These are phyloP conservation scores for Yamadazyma kitorensis DNA, from an alignment of 805 yeast species.

Conservation along the genomic window DNA sequence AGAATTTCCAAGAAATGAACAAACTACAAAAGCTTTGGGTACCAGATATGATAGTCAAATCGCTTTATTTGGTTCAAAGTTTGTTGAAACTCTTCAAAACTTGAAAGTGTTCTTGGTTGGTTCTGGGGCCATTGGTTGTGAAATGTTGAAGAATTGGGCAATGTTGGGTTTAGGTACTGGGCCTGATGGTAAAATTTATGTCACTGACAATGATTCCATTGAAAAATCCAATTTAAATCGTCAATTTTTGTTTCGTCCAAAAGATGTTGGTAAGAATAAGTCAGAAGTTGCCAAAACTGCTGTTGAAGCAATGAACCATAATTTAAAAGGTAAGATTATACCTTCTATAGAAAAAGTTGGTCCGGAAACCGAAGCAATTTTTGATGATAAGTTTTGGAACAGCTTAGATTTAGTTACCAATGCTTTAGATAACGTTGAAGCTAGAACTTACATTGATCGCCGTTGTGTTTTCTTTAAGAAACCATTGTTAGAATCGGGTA, in stretches of 20 bases:
- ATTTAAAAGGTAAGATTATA: constrained; percentile 71
- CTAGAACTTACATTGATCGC: constrained; percentile 95
- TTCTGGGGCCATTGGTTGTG: constrained; percentile 98
- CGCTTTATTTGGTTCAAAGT: constrained; percentile 85
- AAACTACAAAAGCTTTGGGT: constrained; percentile 69
- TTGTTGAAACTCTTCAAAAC: constrained; percentile 71
- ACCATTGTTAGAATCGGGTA: constrained; percentile 93
- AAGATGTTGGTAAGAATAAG: constrained; percentile 89
- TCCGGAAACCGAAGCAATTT: constrained; percentile 83
- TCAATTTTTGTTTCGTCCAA: constrained; percentile 92
- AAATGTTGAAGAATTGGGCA: constrained; percentile 98
- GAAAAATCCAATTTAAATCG: constrained; percentile 95
- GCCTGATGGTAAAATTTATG: constrained; percentile 74
- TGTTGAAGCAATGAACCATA: constrained; percentile 82
- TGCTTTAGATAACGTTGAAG: constrained; percentile 96
- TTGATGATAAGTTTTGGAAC: constrained; percentile 83
- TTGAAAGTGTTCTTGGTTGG: constrained; percentile 89
- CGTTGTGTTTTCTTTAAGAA: constrained; percentile 91
- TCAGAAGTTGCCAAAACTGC: constrained; percentile 89
- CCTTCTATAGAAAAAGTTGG: constrained; percentile 87
- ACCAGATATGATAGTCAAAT: constrained; percentile 93
- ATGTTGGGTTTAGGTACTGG: constrained; percentile 94
- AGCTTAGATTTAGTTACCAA: constrained; percentile 86
- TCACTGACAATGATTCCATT: constrained; percentile 93
- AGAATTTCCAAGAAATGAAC: constrained; percentile 60